Evolutionary conservation across 257 asterid species (phyloP), one percentile per base, ranked within the genome.

Genomic region (Mitragyna speciosa): DNA sequence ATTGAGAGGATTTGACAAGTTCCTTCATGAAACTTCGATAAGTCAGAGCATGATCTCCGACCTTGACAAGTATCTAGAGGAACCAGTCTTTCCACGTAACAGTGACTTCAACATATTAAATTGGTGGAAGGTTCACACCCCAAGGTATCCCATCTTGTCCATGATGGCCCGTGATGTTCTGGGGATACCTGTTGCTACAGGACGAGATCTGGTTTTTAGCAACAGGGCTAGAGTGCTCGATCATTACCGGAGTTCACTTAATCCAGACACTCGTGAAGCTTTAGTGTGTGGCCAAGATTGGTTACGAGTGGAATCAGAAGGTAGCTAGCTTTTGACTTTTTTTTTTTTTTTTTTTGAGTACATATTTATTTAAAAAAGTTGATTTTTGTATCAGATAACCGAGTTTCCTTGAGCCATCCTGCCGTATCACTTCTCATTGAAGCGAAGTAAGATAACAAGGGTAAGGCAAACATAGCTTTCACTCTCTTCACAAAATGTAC

Each of bases 41-140:
- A 87, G 80, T 83, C 96, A 87, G 87, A 89, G 83, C 85, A 72
- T 77, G 78, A 82, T 90, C 9, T 94, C 99, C 3, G 97, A 96
- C 85, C 88, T 96, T 28, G 99, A 92, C 64, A 94, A 94, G 83
- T 96, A 96, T 82, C 76, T 96, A 59, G 97, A 88, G 76, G 97
- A 96, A 84, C 96, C 98, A 2, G 92, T 94, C 65, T 96, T 96
- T 87, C 99, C 98, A 0, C 96, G 98, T 51, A 91, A 87, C 80
- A 68, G 85, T 75, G 96, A 96, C 83, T 96, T 96, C 85, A 90
- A 91, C 87, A 87, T 96, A 80, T 87, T 96, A 74, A 94, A 96
- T 86, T 96, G 99, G 99, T 96, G 99, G 99, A 96, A 91, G 87
- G 99, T 96, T 70, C 98, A 96, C 82, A 91, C 95, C 2, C 99